Evolutionary conservation across 495 filamentous ascomycete species (phyloP).

Genomic region (Terfezia boudieri): DNA sequence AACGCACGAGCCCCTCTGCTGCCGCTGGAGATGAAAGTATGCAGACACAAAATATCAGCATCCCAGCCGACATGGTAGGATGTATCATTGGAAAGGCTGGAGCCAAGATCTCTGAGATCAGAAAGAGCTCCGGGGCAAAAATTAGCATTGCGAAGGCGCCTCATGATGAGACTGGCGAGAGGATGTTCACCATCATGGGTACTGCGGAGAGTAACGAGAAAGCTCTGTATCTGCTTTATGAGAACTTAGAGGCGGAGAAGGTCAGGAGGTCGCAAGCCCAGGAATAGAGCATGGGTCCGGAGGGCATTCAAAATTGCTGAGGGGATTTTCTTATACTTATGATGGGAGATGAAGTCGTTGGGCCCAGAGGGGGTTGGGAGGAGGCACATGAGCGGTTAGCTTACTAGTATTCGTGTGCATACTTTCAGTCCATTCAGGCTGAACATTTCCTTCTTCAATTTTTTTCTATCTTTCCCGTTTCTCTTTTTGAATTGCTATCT

Average conservation of each 20-base stretch:
- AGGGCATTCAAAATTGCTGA: constrained; percentile 22
- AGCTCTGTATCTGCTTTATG: constrained; percentile 85
- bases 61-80: constrained; percentile 97
- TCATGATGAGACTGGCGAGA: constrained; percentile 90
- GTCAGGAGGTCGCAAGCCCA: constrained; percentile 59
- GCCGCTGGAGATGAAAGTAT: constrained; percentile 94
- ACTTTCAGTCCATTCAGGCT: neutral
- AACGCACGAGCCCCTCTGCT: constrained; percentile 66
- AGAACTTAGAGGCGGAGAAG: constrained; percentile 98
- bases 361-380: neutral
- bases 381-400: neutral
- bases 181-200: constrained; percentile 99
- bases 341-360: too few species aligned
- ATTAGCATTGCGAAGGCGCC: constrained; percentile 98
- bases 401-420: neutral
- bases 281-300: constrained; percentile 24
- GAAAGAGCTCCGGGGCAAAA: constrained; percentile 80
- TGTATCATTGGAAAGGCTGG: constrained; percentile 93
- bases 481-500: too few species aligned
- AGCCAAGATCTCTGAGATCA: constrained; percentile 93
- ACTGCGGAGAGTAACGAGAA: constrained; percentile 79
- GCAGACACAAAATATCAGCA: constrained; percentile 98
- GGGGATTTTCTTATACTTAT: neutral
- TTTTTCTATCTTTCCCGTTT: neutral
- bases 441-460: neutral